Evolutionary conservation across 1,284 basidiomycete genomes (phyloP).

Genomic region (Malassezia sp.): DNA sequence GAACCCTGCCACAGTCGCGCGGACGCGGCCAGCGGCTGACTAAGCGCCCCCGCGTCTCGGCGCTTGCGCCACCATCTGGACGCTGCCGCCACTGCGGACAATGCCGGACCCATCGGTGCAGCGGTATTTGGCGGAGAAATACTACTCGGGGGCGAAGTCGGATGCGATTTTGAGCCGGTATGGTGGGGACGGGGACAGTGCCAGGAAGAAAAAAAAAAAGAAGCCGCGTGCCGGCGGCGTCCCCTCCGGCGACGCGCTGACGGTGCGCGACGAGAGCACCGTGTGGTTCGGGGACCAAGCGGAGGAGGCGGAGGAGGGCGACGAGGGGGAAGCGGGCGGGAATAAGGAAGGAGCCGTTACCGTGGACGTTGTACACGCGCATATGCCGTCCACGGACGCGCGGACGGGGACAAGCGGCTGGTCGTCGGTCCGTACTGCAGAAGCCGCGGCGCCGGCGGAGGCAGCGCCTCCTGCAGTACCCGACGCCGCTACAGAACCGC

Average conservation of each 20-base stretch:
- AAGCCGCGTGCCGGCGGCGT: slow-evolving; percentile 37
- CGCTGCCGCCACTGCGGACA: background rate
- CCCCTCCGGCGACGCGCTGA: slow-evolving; percentile 15
- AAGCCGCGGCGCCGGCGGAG: no score
- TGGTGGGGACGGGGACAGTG: slow-evolving; percentile 54
- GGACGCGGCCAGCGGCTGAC: background rate
- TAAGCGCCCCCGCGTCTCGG: background rate
- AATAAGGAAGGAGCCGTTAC: no score
- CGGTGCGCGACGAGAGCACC: slow-evolving; percentile 30
- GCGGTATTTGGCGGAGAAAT: slow-evolving; percentile 54
- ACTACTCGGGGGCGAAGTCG: slow-evolving; percentile 93
- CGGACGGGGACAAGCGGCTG: no score
- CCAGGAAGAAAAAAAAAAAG: slow-evolving; percentile 62
- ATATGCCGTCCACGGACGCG: no score
- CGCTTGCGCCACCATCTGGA: background rate
- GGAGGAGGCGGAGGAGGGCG: background rate
- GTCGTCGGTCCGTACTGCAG: no score
- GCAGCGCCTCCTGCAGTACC: no score
- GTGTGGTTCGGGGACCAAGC: slow-evolving; percentile 20
- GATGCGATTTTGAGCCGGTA: slow-evolving; percentile 75
- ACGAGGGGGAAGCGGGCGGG: background rate
- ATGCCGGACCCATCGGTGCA: slow-evolving; percentile 48
- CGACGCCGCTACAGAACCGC: no score
- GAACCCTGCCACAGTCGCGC: no score
- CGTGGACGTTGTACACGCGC: no score